Conservation (phyloP, 495 filamentous ascomycete species). For the Thermothielavioides terrestris region DNA sequence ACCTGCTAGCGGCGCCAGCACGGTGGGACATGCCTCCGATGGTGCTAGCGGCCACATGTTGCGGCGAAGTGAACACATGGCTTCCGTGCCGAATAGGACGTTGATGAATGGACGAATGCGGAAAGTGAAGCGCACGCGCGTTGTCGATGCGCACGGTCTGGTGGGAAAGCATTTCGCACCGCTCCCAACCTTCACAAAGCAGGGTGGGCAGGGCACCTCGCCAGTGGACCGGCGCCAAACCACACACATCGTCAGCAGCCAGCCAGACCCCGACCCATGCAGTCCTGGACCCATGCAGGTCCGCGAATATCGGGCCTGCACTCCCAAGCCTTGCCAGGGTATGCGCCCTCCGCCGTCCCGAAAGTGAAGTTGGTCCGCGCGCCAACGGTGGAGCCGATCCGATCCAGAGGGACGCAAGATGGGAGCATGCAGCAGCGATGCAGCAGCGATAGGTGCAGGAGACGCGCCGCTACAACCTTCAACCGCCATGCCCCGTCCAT, state of each 20-base stretch:
- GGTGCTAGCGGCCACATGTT: not conserved
- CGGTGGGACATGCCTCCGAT: constrained; percentile 10
- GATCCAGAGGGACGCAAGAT: constrained; percentile 5
- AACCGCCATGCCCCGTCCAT: constrained; percentile 12
- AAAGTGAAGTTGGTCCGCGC: constrained; percentile 10
- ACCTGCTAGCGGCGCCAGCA: constrained; percentile 7
- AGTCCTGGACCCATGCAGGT: not conserved
- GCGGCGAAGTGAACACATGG: not conserved
- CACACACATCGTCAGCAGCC: no score
- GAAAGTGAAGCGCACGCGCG: no score
- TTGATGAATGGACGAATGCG: no score
- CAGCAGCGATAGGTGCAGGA: not conserved
- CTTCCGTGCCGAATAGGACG: not conserved
- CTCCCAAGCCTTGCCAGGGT: constrained; percentile 6
- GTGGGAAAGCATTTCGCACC: not conserved
- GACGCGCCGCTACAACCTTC: not conserved
- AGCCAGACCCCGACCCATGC: not conserved
- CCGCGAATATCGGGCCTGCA: constrained; percentile 15
- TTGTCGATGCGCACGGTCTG: constrained; percentile 2
- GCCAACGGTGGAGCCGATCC: constrained; percentile 6
- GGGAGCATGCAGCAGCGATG: constrained; percentile 5
- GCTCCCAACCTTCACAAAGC: not conserved
- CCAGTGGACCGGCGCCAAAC: no score
- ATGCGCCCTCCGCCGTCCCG: constrained; percentile 6
- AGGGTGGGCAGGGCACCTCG: no score